Evolutionary conservation across 2,329 filamentous ascomycete genomes (phyloP).

Genomic region (Microsporum audouinii): DNA sequence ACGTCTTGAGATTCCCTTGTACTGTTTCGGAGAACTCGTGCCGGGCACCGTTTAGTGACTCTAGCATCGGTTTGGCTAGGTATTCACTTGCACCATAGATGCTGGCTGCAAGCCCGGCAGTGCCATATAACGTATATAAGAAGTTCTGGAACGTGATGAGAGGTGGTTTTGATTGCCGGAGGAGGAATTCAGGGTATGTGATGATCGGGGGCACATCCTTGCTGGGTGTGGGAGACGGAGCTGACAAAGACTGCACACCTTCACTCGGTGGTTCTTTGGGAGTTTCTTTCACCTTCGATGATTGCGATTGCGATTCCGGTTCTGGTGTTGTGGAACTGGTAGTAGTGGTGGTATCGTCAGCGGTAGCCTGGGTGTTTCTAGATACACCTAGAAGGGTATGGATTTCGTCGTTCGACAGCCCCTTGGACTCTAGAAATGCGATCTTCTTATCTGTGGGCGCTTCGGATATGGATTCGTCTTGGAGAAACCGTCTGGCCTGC

Average conservation of each 20-base stretch:
- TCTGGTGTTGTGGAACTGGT: slow-evolving; percentile 3
- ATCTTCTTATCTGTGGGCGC: slow-evolving; percentile 61
- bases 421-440: slow-evolving; percentile 67
- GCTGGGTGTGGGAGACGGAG: slow-evolving; percentile 10
- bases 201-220: slow-evolving; percentile 46
- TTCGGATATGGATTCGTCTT: slow-evolving; percentile 59
- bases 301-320: background rate
- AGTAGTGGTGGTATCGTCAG: slow-evolving; percentile 6
- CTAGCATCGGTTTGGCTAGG: slow-evolving; percentile 48
- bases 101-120: slow-evolving; percentile 44
- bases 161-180: slow-evolving; percentile 47
- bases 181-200: slow-evolving; percentile 55
- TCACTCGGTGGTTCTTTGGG: background rate
- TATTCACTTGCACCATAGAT: slow-evolving; percentile 50
- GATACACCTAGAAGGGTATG: slow-evolving; percentile 48
- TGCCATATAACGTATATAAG: slow-evolving; percentile 45
- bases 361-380: slow-evolving; percentile 23
- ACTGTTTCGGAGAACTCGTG: slow-evolving; percentile 47
- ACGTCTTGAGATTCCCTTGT: slow-evolving; percentile 39
- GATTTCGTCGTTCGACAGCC: slow-evolving; percentile 56
- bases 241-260: background rate
- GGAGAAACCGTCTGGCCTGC: slow-evolving; percentile 63
- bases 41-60: slow-evolving; percentile 42
- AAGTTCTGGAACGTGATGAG: slow-evolving; percentile 48
- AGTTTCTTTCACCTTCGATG: background rate